These are phyloP conservation scores for Narthecium ossifragum DNA, from an alignment of 106 monocot genomes.

Conservation along the genomic window DNA sequence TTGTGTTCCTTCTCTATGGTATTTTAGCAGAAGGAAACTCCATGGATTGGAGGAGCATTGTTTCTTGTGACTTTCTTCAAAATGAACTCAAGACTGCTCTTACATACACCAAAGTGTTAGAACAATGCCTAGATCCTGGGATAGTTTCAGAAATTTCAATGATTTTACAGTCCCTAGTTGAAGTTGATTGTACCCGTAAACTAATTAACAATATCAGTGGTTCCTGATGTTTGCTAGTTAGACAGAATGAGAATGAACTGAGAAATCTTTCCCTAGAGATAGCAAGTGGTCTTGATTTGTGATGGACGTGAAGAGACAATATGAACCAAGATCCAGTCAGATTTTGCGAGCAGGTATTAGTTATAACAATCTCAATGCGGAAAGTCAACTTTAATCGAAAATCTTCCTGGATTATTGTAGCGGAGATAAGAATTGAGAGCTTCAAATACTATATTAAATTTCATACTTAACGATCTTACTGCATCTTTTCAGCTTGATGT, in stretches of 20 bases:
- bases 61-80: slow-evolving; percentile 39
- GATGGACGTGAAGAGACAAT: too few relatives aligned
- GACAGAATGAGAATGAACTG: neutral
- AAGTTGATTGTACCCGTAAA: slow-evolving; percentile 7
- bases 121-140: slow-evolving; percentile 25
- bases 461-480: too few relatives aligned
- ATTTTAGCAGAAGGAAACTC: slow-evolving; percentile 59
- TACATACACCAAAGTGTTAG: slow-evolving; percentile 40
- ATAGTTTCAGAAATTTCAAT: slow-evolving; percentile 35
- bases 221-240: neutral
- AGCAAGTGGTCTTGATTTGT: too few relatives aligned
- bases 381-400: too few relatives aligned
- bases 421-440: too few relatives aligned
- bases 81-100: slow-evolving; percentile 43
- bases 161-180: slow-evolving; percentile 41
- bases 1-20: slow-evolving; percentile 65
- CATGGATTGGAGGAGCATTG: slow-evolving; percentile 38
- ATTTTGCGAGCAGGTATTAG: too few relatives aligned
- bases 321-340: too few relatives aligned
- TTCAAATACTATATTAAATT: too few relatives aligned
- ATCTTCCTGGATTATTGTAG: too few relatives aligned
- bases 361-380: too few relatives aligned
- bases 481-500: too few relatives aligned
- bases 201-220: neutral
- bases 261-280: too few relatives aligned